These are phyloP conservation scores for Pseudogymnoascus sp. DNA, from an alignment of 2,329 filamentous ascomycete species.

Conservation along the genomic window DNA sequence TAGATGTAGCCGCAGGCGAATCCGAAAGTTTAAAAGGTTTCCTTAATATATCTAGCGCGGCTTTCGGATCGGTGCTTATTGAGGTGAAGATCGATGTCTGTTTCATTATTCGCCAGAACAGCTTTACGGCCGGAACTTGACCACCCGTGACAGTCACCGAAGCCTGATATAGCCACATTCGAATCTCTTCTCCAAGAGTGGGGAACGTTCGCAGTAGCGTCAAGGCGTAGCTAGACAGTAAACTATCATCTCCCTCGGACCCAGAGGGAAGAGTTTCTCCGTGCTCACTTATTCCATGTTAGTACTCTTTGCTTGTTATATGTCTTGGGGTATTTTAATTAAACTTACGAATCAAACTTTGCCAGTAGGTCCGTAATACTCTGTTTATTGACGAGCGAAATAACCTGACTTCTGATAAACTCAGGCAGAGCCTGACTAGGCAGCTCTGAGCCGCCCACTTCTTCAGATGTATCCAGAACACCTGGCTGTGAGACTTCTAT, in stretches of 20 bases:
- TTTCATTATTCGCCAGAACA: conserved; percentile 69
- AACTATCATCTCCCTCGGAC: conserved; percentile 48
- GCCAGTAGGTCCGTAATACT: conserved; percentile 51
- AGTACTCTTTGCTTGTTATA: conserved; percentile 7
- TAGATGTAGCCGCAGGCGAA: background rate
- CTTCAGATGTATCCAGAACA: conserved; percentile 16
- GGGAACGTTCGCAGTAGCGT: conserved; percentile 83
- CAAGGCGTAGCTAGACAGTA: conserved; percentile 78
- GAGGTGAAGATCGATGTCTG: conserved; percentile 48
- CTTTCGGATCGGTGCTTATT: conserved; percentile 48
- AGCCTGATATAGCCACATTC: conserved; percentile 86
- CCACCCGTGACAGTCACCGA: conserved; percentile 23
- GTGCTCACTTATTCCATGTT: conserved; percentile 16
- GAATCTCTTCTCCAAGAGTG: conserved; percentile 72
- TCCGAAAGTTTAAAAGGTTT: conserved; percentile 12
- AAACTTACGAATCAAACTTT: conserved; percentile 21
- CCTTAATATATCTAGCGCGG: conserved; percentile 44
- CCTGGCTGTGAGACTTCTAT: conserved; percentile 39
- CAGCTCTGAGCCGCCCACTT: conserved; percentile 19
- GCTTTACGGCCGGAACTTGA: conserved; percentile 62
- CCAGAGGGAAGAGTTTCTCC: conserved; percentile 18
- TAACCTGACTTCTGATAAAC: conserved; percentile 58
- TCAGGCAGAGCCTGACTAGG: conserved; percentile 32
- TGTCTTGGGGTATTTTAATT: background rate
- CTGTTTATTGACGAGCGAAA: conserved; percentile 64